Evolutionary conservation across 129 eudicot genomes (phyloP), one percentile per base, ranked within the genome.

Genomic region (Chrysanthemum lavandulifolium): DNA sequence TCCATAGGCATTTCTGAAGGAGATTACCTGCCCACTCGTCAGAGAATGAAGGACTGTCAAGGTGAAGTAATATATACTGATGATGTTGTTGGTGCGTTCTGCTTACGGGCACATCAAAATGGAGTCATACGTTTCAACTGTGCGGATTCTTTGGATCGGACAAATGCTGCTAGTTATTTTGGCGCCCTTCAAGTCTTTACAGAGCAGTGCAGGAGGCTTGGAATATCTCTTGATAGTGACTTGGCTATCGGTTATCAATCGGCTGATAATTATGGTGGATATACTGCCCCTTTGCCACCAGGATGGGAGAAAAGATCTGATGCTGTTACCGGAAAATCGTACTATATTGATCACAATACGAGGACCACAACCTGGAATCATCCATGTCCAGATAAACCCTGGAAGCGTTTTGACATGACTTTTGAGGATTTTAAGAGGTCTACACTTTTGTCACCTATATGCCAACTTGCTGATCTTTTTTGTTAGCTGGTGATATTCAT

Each of bases 351-450:
- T 86, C 98, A 94, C 73, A 90, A 94, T 79, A 94, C 98, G 14
- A 82, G 91, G 88, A 94, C 98, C 3, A 94, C 98, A 2, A 94
- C 97, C 5, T 94, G 98, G 98, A 94, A 87, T 72, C 98, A 94
- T 86, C 98, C 98, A 4, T 94, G 98, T 80, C 98, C 98, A 33
- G 98, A 94, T 73, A 94, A 90, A 84, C 89, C 97, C 31, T 94
- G 98, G 98, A 94, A 94, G 76, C 85, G 98, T 73, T 90, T 94
- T 81, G 98, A 94, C 73, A 94, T 94, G 98, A 84, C 87, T 4
- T 94, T 94, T 83, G 98, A 94, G 66, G 98, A 94, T 75, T 94
- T 94, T 23, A 94, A 90, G 85, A 84, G 98, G 76, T 90, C 96
- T 54, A 94, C 98, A 13, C 81, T 90, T 48, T 88, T 94, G 67